A percentile compares a stretch with the other conserved stretches of the same genome.
phyloP scores from a whole-genome alignment of 352 stramenopile species.

The Thalassiosira delicatula region DNA sequence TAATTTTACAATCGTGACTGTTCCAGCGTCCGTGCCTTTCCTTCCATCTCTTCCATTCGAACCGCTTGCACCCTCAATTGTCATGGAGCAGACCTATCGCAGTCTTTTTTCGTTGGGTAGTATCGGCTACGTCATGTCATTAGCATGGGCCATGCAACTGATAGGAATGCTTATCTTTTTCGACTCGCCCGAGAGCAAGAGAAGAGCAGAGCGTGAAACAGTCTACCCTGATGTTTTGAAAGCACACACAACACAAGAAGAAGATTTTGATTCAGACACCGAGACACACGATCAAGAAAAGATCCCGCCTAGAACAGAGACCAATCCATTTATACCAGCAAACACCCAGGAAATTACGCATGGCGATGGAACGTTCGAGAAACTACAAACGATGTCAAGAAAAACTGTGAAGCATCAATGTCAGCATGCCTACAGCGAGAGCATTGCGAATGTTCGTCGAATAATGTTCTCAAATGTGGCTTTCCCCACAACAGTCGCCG shows the following conservation, averaged over 20 bases:
- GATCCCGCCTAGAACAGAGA: not conserved
- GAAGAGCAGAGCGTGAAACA: not conserved
- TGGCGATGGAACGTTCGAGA: constrained; percentile 58
- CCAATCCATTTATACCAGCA: constrained; percentile 32
- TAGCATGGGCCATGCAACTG: constrained; percentile 69
- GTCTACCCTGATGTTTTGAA: constrained; percentile 11
- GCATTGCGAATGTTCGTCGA: constrained; percentile 44
- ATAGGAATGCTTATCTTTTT: constrained; percentile 63
- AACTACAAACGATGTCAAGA: constrained; percentile 61
- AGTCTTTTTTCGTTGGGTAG: constrained; percentile 52
- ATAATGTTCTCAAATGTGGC: constrained; percentile 59
- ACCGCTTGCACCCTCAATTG: constrained; percentile 54
- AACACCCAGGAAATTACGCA: not conserved
- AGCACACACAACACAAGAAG: constrained; percentile 31
- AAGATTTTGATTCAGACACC: constrained; percentile 62
- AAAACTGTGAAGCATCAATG: constrained; percentile 38
- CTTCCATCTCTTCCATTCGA: constrained; percentile 25
- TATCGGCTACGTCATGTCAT: constrained; percentile 66
- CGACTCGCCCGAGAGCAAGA: constrained; percentile 32
- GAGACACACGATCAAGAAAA: constrained; percentile 9
- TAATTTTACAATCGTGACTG: constrained; percentile 15
- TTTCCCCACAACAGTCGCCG: constrained; percentile 48
- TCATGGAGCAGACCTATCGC: constrained; percentile 29
- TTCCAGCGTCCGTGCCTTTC: constrained; percentile 20
- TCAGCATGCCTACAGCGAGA: constrained; percentile 46